Evolutionary conservation across 2,329 filamentous ascomycete species (phyloP), one percentile per base, ranked within the genome.

Genomic region (Oidium heveae): DNA sequence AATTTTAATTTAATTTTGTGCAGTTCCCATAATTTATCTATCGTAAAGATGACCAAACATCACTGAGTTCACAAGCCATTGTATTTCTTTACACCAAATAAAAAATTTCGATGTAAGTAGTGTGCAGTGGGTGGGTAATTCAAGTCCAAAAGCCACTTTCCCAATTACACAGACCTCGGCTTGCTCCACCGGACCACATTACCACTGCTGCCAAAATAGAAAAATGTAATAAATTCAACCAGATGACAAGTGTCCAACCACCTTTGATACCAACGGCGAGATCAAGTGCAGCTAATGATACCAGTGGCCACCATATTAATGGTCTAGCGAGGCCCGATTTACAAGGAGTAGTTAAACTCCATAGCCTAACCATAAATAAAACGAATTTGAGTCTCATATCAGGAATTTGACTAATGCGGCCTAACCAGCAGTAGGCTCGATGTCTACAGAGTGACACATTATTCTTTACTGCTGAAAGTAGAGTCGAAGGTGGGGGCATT

Each of bases 331-430:
- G 77, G 56, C 80, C 79, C 0, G 86, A 86, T 64, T 77, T 78
- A 65, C 87, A 94, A 0, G 81, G 75, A 50, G 74, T 72, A 2
- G 75, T 72, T 10, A 91, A 67, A 0, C 77, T 77, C 13, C 74
- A 68, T 9, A 87, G 68, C 66, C 94, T 94, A 52, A 74, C 59
- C 6, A 82, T 64, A 61, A 94, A 88, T 0, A 88, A 60, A 0
- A 66, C 61, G 2, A 85, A 66, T 51, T 80, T 80, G 20, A 74
- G 58, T 5, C 69, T 54, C 52, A 66, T 65, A 65, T 66, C 62
- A 58, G 66, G 59, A 5, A 62, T 61, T 22, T 63, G 64, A 7
- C 59, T 60, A 58, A 68, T 65, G 36, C 56, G 63, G 8, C 55
- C 56, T 44, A 59, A 58, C 61, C 64, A 68, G 44, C 61, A 62